Conservation (phyloP, 1,284 basidiomycete species). For the Cystobasidium slooffiae region DNA sequence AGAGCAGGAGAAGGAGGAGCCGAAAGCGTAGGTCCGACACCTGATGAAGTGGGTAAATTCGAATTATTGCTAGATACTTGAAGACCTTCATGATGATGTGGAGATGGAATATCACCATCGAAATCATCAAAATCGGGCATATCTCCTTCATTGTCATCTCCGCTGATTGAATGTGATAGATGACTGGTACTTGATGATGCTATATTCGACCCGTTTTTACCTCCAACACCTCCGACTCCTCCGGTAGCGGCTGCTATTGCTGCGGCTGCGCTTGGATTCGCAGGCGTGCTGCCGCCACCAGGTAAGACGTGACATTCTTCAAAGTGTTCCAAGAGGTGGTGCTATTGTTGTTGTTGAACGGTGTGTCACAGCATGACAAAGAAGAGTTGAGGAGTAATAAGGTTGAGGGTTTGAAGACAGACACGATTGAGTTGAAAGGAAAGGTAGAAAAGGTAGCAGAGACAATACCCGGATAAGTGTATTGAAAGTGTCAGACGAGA, state of each 20-base stretch:
- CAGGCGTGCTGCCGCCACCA: slow-evolving; percentile 11
- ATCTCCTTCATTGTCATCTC: slow-evolving; percentile 13
- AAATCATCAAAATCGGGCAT: slow-evolving; percentile 43
- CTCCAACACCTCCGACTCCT: not conserved
- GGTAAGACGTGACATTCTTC: slow-evolving; percentile 73
- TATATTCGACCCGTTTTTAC: not conserved
- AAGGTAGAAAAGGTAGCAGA: not conserved
- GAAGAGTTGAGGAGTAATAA: not conserved
- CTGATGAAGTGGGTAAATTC: slow-evolving; percentile 6
- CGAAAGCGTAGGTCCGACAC: slow-evolving; percentile 37
- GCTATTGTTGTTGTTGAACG: slow-evolving; percentile 54
- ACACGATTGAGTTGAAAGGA: not conserved
- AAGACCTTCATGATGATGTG: not conserved
- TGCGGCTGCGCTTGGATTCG: slow-evolving; percentile 11
- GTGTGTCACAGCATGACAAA: not conserved
- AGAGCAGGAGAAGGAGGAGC: slow-evolving; percentile 44
- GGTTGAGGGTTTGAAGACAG: not conserved
- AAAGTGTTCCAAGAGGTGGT: slow-evolving; percentile 83
- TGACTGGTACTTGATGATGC: slow-evolving; percentile 10
- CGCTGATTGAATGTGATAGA: not conserved
- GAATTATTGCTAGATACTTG: not conserved
- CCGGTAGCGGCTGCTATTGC: slow-evolving; percentile 14
- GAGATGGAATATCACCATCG: slow-evolving; percentile 7
- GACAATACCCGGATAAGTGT: not conserved
- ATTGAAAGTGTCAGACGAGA: not conserved